Evolutionary conservation across 306 rosid species (phyloP).

Genomic region (Lotus japonicus): DNA sequence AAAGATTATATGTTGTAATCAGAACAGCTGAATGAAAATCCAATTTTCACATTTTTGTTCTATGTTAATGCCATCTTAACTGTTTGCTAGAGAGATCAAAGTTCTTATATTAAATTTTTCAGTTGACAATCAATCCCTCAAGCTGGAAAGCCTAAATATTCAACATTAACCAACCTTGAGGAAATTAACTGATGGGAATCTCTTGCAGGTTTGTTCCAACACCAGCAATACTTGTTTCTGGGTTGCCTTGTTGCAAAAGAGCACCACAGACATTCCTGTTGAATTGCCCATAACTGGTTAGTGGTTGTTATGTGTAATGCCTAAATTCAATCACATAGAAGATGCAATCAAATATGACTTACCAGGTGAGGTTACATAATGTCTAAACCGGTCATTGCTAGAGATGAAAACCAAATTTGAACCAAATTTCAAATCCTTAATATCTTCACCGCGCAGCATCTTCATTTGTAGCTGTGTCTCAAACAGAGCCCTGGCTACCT

Average conservation of each 20-base stretch:
- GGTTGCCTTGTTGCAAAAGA: conserved; percentile 63
- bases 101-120: not conserved
- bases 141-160: not conserved
- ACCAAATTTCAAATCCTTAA: conserved; percentile 65
- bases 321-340: not conserved
- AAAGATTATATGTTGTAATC: no score
- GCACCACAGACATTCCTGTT: conserved; percentile 89
- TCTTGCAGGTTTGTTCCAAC: conserved; percentile 72
- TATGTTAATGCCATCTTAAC: not conserved
- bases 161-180: conserved; percentile 61
- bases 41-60: not conserved
- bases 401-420: conserved; percentile 65
- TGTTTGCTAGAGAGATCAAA: not conserved
- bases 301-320: not conserved
- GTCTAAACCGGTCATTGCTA: conserved; percentile 77
- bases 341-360: not conserved
- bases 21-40: no score
- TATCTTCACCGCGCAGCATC: conserved; percentile 64
- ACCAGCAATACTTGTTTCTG: conserved; percentile 52
- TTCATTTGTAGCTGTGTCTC: conserved; percentile 72
- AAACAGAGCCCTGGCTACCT: conserved; percentile 80
- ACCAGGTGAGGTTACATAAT: conserved; percentile 85
- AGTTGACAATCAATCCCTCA: no score
- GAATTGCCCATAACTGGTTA: not conserved
- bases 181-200: conserved; percentile 80